Conservation (phyloP, 2,329 filamentous ascomycete species). For the Aspergillus fischeri region DNA sequence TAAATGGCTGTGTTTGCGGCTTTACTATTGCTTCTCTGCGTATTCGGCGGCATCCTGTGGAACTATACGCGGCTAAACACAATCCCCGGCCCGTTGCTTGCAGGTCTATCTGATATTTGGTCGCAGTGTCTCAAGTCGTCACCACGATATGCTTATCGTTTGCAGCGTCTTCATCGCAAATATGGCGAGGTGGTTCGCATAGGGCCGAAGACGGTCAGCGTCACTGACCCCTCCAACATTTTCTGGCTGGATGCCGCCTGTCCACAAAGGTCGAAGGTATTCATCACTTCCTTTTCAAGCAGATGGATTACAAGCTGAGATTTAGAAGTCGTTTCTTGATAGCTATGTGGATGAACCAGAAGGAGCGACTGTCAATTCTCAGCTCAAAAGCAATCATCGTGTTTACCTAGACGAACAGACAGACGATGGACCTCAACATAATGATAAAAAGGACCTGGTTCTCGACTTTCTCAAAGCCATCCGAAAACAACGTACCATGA, state of each 20-base stretch:
- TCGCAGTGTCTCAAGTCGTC: slow-evolving; percentile 1
- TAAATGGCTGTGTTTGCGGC: slow-evolving; percentile 12
- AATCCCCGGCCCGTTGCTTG: slow-evolving; percentile 13
- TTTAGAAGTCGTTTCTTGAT: background rate
- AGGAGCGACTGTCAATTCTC: background rate
- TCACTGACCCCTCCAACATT: slow-evolving; percentile 10
- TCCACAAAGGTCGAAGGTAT: background rate
- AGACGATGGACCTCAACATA: background rate
- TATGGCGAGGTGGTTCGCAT: slow-evolving; percentile 16
- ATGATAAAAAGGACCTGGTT: background rate
- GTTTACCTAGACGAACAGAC: background rate
- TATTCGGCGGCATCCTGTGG: slow-evolving; percentile 4
- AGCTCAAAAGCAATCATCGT: background rate
- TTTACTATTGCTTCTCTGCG: slow-evolving; percentile 1
- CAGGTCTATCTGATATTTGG: slow-evolving; percentile 12
- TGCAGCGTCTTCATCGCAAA: slow-evolving; percentile 10
- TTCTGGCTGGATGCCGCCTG: background rate
- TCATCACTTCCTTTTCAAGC: too few species aligned
- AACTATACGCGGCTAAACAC: slow-evolving; percentile 12
- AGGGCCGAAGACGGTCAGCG: slow-evolving; percentile 12
- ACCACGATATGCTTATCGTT: slow-evolving; percentile 1
- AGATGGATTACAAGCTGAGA: too few species aligned
- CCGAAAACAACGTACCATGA: background rate
- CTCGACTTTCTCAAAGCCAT: background rate
- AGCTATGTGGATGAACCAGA: background rate